Percentiles rank a stretch among this genome's conserved stretches.
Conservation (phyloP, 2,329 filamentous ascomycete genomes). For the Penicillium sp. region DNA sequence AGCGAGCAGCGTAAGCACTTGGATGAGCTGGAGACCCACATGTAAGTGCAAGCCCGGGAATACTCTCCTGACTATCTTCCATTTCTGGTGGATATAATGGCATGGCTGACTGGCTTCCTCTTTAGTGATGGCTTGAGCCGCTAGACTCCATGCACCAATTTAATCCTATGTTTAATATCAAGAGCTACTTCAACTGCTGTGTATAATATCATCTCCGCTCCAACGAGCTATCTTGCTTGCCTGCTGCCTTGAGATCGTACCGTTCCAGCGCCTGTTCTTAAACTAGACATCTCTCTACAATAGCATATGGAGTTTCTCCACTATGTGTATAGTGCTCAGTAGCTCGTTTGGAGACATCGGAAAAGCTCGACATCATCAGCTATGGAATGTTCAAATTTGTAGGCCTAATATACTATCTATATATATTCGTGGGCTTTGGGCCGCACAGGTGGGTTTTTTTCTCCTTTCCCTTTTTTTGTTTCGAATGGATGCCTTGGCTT, state of each 20-base stretch:
- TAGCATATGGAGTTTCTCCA: constrained; percentile 9
- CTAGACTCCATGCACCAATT: constrained; percentile 42
- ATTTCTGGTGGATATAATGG: neutral
- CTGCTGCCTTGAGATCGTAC: neutral
- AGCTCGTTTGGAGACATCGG: neutral
- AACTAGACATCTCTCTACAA: constrained; percentile 3
- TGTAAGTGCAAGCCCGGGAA: constrained; percentile 55
- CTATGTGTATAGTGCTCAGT: neutral
- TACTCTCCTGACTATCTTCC: neutral
- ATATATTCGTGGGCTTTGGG: neutral
- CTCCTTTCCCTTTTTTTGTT: constrained; percentile 3
- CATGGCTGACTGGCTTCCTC: constrained; percentile 12
- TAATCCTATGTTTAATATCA: neutral
- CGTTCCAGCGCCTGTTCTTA: constrained; percentile 9
- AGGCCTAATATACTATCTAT: neutral
- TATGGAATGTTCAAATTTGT: neutral
- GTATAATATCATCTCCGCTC: constrained; percentile 16
- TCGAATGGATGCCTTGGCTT: neutral
- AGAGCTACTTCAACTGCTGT: constrained; percentile 3
- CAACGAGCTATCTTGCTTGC: neutral
- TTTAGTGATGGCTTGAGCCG: constrained; percentile 72
- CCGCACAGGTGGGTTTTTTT: neutral
- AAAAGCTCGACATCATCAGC: neutral
- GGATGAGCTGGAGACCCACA: constrained; percentile 79
- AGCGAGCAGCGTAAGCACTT: constrained; percentile 77